phyloP scores from a whole-genome alignment of 768 basidiomycete species.

The Tricholomella constricta region DNA sequence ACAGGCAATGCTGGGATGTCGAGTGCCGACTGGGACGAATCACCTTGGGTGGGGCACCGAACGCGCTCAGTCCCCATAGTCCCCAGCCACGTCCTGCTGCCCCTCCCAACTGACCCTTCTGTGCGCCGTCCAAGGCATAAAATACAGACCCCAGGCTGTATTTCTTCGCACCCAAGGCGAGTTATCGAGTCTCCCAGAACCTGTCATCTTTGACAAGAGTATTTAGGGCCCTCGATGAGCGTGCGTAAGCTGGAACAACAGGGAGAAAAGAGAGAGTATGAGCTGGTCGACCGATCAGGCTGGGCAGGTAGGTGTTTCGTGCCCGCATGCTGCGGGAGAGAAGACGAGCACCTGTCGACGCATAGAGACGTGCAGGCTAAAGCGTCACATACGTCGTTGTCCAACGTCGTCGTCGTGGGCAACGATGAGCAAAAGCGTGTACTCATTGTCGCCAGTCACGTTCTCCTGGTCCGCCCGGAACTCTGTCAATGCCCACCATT shows the following conservation, averaged over 20 bases:
- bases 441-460: conserved; percentile 12
- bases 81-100: conserved; percentile 12
- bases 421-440: conserved; percentile 2
- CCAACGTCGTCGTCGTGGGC: conserved; percentile 5
- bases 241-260: conserved; percentile 77
- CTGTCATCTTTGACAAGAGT: conserved; percentile 67
- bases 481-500: too few species aligned
- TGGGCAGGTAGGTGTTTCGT: conserved; percentile 23
- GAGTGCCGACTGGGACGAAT: too few species aligned
- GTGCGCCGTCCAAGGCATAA: conserved; percentile 58
- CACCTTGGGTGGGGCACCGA: conserved; percentile 22
- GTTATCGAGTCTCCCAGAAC: conserved; percentile 79
- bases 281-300: conserved; percentile 74
- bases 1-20: too few species aligned
- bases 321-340: conserved; percentile 20
- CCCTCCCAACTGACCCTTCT: conserved; percentile 81
- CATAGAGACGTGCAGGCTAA: conserved; percentile 68
- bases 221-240: conserved; percentile 63
- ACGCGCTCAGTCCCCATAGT: conserved; percentile 18
- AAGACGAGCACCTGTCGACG: conserved; percentile 33
- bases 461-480: too few species aligned
- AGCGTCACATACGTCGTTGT: conserved; percentile 64
- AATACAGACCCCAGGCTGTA: conserved; percentile 42
- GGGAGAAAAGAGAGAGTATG: conserved; percentile 76
- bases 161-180: conserved; percentile 50